phyloP scores from a whole-genome alignment of 441 rosid species.

The Dalechampia spathulata region DNA sequence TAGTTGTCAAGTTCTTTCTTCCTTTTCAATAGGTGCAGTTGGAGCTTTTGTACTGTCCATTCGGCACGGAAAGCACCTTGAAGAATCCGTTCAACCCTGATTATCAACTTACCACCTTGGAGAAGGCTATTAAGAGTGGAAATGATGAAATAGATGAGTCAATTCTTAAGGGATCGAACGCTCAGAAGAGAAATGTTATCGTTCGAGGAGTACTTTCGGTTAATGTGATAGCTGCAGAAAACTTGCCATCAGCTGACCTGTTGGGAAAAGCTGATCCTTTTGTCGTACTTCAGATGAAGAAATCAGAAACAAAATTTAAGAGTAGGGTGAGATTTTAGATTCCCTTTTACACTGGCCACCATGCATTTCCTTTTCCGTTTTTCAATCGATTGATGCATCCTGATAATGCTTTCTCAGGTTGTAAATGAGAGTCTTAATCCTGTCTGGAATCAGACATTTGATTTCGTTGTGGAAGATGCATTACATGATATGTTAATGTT shows the following conservation, averaged over 20 bases:
- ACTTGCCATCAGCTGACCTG: constrained; percentile 71
- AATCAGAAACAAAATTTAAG: constrained; percentile 68
- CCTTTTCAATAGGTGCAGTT: constrained; percentile 51
- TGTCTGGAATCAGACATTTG: constrained; percentile 96
- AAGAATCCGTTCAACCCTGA: constrained; percentile 50
- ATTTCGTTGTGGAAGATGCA: constrained; percentile 95
- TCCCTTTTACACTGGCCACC: no score
- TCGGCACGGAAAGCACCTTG: constrained; percentile 50
- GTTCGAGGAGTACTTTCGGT: constrained; percentile 85
- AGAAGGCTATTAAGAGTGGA: constrained; percentile 50
- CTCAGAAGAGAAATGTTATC: constrained; percentile 56
- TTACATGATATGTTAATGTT: constrained; percentile 88
- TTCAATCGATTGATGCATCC: constrained; percentile 49
- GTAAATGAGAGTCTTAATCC: constrained; percentile 90
- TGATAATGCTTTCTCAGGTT: constrained; percentile 62
- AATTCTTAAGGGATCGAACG: constrained; percentile 29
- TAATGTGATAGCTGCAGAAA: constrained; percentile 79
- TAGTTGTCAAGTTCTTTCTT: background rate
- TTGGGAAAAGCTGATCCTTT: constrained; percentile 96
- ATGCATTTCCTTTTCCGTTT: constrained; percentile 7
- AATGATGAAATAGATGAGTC: constrained; percentile 23
- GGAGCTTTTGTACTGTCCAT: constrained; percentile 76
- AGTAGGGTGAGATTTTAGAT: constrained; percentile 64
- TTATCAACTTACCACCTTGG: constrained; percentile 58
- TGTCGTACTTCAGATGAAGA: constrained; percentile 79